Percentiles rank a stretch among this genome's conserved stretches.
phyloP scores from a whole-genome alignment of 2,329 filamentous ascomycete genomes.

The Dissoconium aciculare region DNA sequence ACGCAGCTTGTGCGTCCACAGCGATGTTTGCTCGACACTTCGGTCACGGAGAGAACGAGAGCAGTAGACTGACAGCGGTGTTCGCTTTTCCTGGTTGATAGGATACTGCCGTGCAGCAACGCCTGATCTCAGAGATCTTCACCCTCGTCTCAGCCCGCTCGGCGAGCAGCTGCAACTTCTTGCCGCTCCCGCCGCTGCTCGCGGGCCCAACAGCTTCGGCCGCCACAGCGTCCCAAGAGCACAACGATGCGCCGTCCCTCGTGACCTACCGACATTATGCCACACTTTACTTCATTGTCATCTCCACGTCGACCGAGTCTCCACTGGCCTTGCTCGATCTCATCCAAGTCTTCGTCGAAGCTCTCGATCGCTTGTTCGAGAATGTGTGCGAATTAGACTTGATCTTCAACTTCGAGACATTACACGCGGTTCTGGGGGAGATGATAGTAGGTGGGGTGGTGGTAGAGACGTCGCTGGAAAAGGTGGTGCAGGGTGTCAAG shows the following conservation, averaged over 20 bases:
- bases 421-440: conserved; percentile 79
- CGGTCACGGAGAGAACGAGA: no score
- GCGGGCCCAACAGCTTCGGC: conserved; percentile 24
- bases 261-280: conserved; percentile 98
- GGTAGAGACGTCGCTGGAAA: conserved; percentile 77
- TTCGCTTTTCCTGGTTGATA: no score
- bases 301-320: conserved; percentile 89
- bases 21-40: conserved; percentile 3
- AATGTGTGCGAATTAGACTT: conserved; percentile 97
- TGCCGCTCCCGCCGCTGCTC: conserved; percentile 42
- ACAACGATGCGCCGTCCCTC: conserved; percentile 82
- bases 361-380: conserved; percentile 86
- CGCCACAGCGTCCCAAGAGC: conserved; percentile 34
- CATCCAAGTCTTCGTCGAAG: conserved; percentile 96
- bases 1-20: conserved; percentile 61
- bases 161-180: conserved; percentile 89
- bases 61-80: no score
- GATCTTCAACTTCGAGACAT: conserved; percentile 97
- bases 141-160: conserved; percentile 84
- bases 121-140: conserved; percentile 94
- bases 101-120: conserved; percentile 96
- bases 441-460: conserved; percentile 95
- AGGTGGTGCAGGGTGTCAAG: conserved; percentile 71
- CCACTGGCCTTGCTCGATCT: conserved; percentile 89
- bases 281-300: conserved; percentile 96